phyloP scores from a whole-genome alignment of 495 filamentous ascomycete genomes.

The Aspergillus bertholletiae region DNA sequence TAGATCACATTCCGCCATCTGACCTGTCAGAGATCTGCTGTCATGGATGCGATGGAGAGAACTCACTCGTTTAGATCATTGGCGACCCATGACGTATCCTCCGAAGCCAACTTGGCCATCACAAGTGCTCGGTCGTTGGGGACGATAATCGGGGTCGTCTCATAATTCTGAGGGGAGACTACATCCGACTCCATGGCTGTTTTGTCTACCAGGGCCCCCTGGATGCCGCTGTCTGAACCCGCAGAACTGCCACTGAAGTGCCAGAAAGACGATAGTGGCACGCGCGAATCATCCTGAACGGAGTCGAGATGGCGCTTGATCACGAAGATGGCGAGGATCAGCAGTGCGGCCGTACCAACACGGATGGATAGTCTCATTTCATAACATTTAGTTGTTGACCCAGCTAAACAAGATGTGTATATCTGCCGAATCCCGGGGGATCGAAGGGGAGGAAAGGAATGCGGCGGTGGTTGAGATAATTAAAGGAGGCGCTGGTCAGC shows the following conservation, averaged over 20 bases:
- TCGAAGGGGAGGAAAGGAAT: background rate
- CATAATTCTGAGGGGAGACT: slow-evolving; percentile 19
- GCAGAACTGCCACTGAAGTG: slow-evolving; percentile 20
- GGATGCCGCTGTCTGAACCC: slow-evolving; percentile 8
- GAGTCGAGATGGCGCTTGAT: slow-evolving; percentile 32
- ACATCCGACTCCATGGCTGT: background rate
- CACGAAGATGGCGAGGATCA: slow-evolving; percentile 32
- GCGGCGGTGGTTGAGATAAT: background rate
- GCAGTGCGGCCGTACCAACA: slow-evolving; percentile 31
- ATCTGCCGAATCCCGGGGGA: background rate
- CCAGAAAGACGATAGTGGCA: slow-evolving; percentile 22
- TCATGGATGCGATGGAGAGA: background rate
- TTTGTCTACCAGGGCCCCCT: background rate
- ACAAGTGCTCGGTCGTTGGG: slow-evolving; percentile 41
- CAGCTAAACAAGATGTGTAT: slow-evolving; percentile 1
- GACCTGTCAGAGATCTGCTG: background rate
- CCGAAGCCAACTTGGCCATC: slow-evolving; percentile 34
- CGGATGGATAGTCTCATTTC: slow-evolving; percentile 43
- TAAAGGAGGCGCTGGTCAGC: background rate
- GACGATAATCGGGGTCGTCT: slow-evolving; percentile 31
- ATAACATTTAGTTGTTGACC: slow-evolving; percentile 25
- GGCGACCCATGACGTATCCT: slow-evolving; percentile 41
- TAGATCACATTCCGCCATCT: slow-evolving; percentile 46
- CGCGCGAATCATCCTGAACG: slow-evolving; percentile 19
- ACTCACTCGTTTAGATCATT: slow-evolving; percentile 40